A percentile compares a stretch with the other conserved stretches of the same genome.
Evolutionary conservation across 257 asterid genomes (phyloP).

Genomic region (Leonotis leonurus): DNA sequence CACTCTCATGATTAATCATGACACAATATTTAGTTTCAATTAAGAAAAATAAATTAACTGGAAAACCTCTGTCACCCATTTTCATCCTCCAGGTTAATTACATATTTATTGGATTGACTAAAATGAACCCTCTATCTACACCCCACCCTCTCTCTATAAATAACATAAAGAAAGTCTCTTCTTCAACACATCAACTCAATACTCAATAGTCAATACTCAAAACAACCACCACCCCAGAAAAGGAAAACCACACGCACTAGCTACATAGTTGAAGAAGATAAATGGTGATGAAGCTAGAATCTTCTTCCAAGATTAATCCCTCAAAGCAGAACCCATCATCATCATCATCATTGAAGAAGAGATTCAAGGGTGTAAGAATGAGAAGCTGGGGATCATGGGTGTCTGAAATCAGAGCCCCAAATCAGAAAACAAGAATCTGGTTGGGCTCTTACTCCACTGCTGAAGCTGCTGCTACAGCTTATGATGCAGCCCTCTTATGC

Average conservation of each 20-base stretch:
- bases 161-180: slow-evolving; percentile 2
- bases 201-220: not conserved
- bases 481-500: slow-evolving; percentile 83
- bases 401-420: slow-evolving; percentile 89
- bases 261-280: too few species aligned
- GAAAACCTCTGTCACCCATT: slow-evolving; percentile 57
- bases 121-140: not conserved
- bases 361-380: slow-evolving; percentile 95
- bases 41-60: slow-evolving; percentile 23
- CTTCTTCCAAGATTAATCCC: not conserved
- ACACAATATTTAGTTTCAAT: slow-evolving; percentile 11
- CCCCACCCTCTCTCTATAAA: slow-evolving; percentile 27
- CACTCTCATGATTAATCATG: slow-evolving; percentile 24
- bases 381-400: slow-evolving; percentile 95
- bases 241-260: not conserved
- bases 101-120: slow-evolving; percentile 37
- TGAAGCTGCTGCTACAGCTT: slow-evolving; percentile 95
- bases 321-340: slow-evolving; percentile 7
- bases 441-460: slow-evolving; percentile 88
- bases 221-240: not conserved
- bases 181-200: slow-evolving; percentile 12
- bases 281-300: slow-evolving; percentile 68
- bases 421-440: slow-evolving; percentile 91
- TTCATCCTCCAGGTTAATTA: slow-evolving; percentile 14
- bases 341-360: slow-evolving; percentile 2